A percentile compares a stretch with the other conserved stretches of the same genome.
Evolutionary conservation across 75 land plant genomes (phyloP).

Genomic region (Cupressus sempervirens): DNA sequence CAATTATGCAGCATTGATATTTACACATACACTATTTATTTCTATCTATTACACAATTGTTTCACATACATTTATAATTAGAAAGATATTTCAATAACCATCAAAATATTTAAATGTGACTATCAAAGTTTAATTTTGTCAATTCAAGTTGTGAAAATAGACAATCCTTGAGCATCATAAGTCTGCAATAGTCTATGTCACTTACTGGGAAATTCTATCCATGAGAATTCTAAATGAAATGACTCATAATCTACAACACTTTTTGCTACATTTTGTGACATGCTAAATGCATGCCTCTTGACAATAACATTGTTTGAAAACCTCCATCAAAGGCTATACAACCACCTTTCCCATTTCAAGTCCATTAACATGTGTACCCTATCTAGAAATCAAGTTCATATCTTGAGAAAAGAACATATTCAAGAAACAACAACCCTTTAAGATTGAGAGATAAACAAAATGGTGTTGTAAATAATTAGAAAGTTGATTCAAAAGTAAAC

Average conservation of each 20-base stretch:
- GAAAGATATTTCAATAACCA: neutral
- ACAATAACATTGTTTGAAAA: constrained; percentile 62
- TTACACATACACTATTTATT: neutral
- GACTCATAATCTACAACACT: constrained; percentile 65
- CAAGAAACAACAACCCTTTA: neutral
- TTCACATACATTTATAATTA: neutral
- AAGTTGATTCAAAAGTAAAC: neutral
- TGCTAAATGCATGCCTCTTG: constrained; percentile 86
- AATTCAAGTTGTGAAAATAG: constrained; percentile 81
- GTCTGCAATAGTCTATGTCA: constrained; percentile 92
- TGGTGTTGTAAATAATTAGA: neutral
- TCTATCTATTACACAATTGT: neutral
- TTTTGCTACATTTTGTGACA: constrained; percentile 61
- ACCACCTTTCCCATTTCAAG: constrained; percentile 42
- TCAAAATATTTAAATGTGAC: neutral
- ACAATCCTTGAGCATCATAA: constrained; percentile 75
- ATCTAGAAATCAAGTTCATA: constrained; percentile 43
- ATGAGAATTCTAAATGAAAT: constrained; percentile 88
- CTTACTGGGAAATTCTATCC: constrained; percentile 74
- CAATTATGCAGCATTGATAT: neutral
- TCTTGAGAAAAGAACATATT: constrained; percentile 38
- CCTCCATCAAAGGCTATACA: constrained; percentile 67
- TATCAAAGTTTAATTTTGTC: constrained; percentile 50
- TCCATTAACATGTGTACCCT: constrained; percentile 61
- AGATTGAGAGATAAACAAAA: neutral